Base-by-base conservation (phyloP, 2,329 filamentous ascomycete genomes). In the Aschersonia sp. region DNA sequence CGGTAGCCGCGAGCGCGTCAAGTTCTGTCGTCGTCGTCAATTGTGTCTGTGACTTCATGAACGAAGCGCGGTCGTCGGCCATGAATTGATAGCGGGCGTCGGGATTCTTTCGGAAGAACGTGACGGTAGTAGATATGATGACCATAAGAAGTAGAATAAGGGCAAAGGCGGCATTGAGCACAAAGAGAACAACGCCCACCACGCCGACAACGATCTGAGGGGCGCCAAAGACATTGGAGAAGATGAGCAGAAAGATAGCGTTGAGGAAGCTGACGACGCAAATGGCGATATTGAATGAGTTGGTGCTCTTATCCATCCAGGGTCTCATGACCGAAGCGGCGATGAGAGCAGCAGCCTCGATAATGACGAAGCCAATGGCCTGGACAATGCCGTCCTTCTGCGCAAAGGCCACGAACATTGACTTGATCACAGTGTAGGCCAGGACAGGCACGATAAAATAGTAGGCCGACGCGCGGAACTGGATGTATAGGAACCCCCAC, bases 281-380 rank as follows among this genome's bases (percentile, higher is more conserved):
- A 58, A 96, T 96, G 51, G 87, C 78, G 59, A 97, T 95, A 69
- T 96, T 96, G 75, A 95, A 94, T 44, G 83, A 82, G 66, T 96
- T 97, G 52, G 87, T 95, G 70, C 89, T 90, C 79, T 95, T 95
- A 73, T 96, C 90, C 90, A 97, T 97, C 84, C 87, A 97, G 14
- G 90, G 90, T 51, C 87, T 82, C 55, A 96, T 69, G 47, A 94
- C 82, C 51, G 81, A 84, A 48, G 87, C 81, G 29, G 69, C 79
- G 56, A 95, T 83, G 49, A 97, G 73, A 56, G 85, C 82, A 46
- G 67, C 78, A 2, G 83, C 83, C 65, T 97, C 90, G 49, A 96
- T 79, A 50, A 96, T 71, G 41, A 97, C 72, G 49, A 96, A 75
- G 12, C 82, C 85, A 49, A 96, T 73, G 8, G 87, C 87, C 66